Conservation (phyloP, 2,329 filamentous ascomycete genomes). For the Colletotrichum tofieldiae region DNA sequence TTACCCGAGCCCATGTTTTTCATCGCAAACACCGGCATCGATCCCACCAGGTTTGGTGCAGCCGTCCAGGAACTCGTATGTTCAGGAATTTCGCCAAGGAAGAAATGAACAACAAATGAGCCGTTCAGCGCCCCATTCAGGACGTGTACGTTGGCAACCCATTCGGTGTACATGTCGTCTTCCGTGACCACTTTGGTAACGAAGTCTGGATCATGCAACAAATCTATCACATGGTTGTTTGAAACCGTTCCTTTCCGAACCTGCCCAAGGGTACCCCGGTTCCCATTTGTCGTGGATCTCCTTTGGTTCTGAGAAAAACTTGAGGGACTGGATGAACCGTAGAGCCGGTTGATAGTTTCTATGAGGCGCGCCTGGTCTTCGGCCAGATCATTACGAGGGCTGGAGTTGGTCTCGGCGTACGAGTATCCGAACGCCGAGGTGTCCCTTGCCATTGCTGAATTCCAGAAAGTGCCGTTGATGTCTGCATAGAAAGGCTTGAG, state of each 20-base stretch:
- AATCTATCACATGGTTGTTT: slow-evolving; percentile 7
- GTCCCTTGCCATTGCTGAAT: slow-evolving; percentile 73
- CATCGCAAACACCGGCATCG: slow-evolving; percentile 70
- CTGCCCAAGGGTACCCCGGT: slow-evolving; percentile 9
- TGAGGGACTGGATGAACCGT: slow-evolving; percentile 52
- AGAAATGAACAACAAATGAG: slow-evolving; percentile 77
- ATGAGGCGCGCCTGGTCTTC: slow-evolving; percentile 61
- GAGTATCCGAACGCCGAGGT: slow-evolving; percentile 79
- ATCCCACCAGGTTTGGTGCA: slow-evolving; percentile 72
- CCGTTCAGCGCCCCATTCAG: slow-evolving; percentile 72
- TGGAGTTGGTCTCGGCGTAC: slow-evolving; percentile 73
- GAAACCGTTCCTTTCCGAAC: slow-evolving; percentile 41
- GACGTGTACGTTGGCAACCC: slow-evolving; percentile 77
- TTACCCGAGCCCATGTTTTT: slow-evolving; percentile 51
- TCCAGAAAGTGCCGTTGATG: slow-evolving; percentile 75
- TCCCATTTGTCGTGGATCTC: neutral
- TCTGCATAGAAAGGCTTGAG: slow-evolving; percentile 79
- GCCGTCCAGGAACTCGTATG: slow-evolving; percentile 66
- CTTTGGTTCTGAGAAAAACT: slow-evolving; percentile 36
- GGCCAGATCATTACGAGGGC: slow-evolving; percentile 53
- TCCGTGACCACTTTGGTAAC: slow-evolving; percentile 7
- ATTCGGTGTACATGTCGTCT: slow-evolving; percentile 70
- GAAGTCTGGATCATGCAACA: slow-evolving; percentile 18
- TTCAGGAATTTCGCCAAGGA: slow-evolving; percentile 70
- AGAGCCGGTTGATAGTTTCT: slow-evolving; percentile 68